Conservation (phyloP, 371 early-diverging fungal species). For the Fennellomyces sp. region DNA sequence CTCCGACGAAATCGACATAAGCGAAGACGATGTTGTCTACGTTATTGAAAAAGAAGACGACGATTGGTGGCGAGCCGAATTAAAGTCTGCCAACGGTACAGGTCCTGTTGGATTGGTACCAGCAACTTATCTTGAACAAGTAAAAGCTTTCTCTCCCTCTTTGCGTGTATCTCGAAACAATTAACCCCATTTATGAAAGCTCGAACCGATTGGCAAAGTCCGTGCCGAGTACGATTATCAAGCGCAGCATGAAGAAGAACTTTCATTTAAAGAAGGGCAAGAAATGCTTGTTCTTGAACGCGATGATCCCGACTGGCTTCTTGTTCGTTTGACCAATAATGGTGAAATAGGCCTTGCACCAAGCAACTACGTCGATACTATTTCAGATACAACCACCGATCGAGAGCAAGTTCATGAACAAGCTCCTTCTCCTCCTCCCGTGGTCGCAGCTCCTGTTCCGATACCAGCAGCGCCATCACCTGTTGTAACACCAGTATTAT, state of each 20-base stretch:
- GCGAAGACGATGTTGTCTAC: constrained; percentile 78
- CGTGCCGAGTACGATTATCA: constrained; percentile 81
- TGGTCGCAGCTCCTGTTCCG: constrained; percentile 17
- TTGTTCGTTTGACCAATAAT: constrained; percentile 56
- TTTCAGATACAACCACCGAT: constrained; percentile 1
- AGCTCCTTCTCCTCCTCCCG: constrained; percentile 1
- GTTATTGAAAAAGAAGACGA: constrained; percentile 75
- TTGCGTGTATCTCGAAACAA: not conserved
- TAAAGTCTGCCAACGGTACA: constrained; percentile 47
- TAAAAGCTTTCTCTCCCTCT: constrained; percentile 19
- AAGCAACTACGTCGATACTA: constrained; percentile 72
- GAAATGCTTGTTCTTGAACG: constrained; percentile 70
- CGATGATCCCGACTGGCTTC: constrained; percentile 83
- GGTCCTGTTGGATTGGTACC: constrained; percentile 76
- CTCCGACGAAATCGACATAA: constrained; percentile 84
- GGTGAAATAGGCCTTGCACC: constrained; percentile 76
- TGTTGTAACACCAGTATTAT: constrained; percentile 21
- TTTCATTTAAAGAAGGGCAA: constrained; percentile 77
- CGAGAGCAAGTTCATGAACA: not conserved
- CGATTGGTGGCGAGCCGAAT: constrained; percentile 81
- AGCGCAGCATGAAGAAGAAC: constrained; percentile 79
- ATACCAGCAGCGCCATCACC: constrained; percentile 4
- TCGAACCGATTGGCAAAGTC: constrained; percentile 53
- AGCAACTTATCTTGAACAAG: constrained; percentile 73
- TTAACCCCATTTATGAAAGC: not conserved